Conservation (phyloP, 495 filamentous ascomycete genomes). For the Aspergillus campestris region DNA sequence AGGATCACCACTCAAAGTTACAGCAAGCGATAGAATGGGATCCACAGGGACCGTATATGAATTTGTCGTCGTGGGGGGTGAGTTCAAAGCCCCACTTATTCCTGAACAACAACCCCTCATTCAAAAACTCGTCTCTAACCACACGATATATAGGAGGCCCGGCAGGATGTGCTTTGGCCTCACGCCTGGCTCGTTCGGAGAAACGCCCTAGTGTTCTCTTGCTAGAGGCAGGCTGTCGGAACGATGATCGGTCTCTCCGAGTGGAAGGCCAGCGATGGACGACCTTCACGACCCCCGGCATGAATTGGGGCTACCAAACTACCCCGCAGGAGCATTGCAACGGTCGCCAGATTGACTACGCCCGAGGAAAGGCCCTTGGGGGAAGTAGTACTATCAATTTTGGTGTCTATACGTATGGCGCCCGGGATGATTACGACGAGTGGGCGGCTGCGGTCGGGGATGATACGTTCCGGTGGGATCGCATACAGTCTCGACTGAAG, state of each 20-base stretch:
- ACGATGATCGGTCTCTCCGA: slow-evolving; percentile 36
- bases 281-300: slow-evolving; percentile 34
- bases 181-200: slow-evolving; percentile 34
- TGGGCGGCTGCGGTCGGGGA: slow-evolving; percentile 36
- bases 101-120: no score
- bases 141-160: slow-evolving; percentile 41
- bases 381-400: slow-evolving; percentile 59
- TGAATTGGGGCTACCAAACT: slow-evolving; percentile 58
- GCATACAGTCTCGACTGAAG: slow-evolving; percentile 40
- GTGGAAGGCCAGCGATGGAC: slow-evolving; percentile 45
- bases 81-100: slow-evolving; percentile 2
- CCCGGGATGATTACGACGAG: slow-evolving; percentile 52
- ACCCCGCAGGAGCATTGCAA: slow-evolving; percentile 43
- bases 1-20: no score
- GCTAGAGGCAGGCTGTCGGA: slow-evolving; percentile 47
- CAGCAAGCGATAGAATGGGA: not conserved
- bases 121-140: not conserved
- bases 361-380: slow-evolving; percentile 51
- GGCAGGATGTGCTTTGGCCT: slow-evolving; percentile 44
- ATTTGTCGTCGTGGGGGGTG: slow-evolving; percentile 50
- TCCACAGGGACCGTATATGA: slow-evolving; percentile 26
- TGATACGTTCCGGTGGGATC: slow-evolving; percentile 42
- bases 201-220: slow-evolving; percentile 44
- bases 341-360: slow-evolving; percentile 45
- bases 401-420: slow-evolving; percentile 47